Evolutionary conservation across 139 green algal genomes (phyloP).

Genomic region (Helicosporidium sp.): DNA sequence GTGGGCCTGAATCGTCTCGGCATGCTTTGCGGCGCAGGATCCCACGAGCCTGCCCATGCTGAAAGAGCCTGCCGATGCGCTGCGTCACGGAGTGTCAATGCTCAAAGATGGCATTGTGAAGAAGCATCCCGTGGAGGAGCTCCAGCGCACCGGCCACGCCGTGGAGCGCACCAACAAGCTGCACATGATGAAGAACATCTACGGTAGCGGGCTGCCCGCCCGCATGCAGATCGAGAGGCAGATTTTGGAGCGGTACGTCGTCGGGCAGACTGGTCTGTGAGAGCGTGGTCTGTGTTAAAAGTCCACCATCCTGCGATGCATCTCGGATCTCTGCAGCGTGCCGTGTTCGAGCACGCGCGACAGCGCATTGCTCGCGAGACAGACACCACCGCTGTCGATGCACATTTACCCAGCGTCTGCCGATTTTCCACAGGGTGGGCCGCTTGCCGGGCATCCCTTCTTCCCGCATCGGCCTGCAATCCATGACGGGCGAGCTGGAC

Average conservation of each 20-base stretch:
- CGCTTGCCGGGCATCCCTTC: constrained; percentile 46
- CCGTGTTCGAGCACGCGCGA: no score
- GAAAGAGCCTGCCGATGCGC: constrained; percentile 30
- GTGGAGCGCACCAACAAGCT: constrained; percentile 10
- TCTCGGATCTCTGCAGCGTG: no score
- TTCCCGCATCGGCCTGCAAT: constrained; percentile 46
- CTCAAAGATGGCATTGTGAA: constrained; percentile 42
- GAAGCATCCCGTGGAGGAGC: constrained; percentile 45
- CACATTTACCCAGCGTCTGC: neutral
- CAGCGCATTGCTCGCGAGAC: no score
- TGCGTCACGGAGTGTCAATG: constrained; percentile 41
- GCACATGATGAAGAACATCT: constrained; percentile 48
- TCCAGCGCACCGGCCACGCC: constrained; percentile 23
- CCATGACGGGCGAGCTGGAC: constrained; percentile 55
- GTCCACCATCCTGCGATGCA: no score
- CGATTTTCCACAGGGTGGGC: constrained; percentile 14
- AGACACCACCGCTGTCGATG: no score
- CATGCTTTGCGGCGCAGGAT: no score
- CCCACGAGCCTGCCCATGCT: constrained; percentile 32
- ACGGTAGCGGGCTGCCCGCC: constrained; percentile 49
- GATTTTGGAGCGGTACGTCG: constrained; percentile 39
- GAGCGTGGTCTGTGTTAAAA: neutral
- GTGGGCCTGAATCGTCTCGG: no score
- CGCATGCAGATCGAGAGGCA: constrained; percentile 53
- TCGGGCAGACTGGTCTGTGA: no score